Conservation (phyloP, 805 yeast genomes). For the Brettanomyces naardenensis region DNA sequence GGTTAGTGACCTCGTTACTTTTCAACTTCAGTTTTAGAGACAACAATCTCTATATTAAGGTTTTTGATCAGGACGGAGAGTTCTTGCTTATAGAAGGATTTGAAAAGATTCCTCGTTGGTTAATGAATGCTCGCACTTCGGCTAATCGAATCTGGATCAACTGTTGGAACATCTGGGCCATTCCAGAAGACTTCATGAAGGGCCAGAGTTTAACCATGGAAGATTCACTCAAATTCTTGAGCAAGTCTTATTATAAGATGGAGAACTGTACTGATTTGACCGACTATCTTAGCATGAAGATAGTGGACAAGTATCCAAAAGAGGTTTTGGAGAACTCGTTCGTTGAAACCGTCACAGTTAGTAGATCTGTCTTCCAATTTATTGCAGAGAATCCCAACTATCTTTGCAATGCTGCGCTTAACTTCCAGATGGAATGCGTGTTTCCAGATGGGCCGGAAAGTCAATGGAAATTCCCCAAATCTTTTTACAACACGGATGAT, state of each 20-base stretch:
- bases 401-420: constrained; percentile 6
- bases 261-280: constrained; percentile 9
- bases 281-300: constrained; percentile 13
- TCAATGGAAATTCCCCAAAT: neutral
- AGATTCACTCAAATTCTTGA: constrained; percentile 32
- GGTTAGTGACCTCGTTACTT: constrained; percentile 34
- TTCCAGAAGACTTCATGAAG: constrained; percentile 31
- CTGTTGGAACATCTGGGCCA: constrained; percentile 8
- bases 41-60: constrained; percentile 33
- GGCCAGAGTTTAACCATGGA: constrained; percentile 24
- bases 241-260: constrained; percentile 24
- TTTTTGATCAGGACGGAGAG: constrained; percentile 51
- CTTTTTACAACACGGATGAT: neutral
- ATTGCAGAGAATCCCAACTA: constrained; percentile 4
- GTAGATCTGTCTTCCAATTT: constrained; percentile 2
- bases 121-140: constrained; percentile 30
- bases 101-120: constrained; percentile 46
- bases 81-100: constrained; percentile 42
- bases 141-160: constrained; percentile 9
- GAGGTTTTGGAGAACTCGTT: constrained; percentile 21
- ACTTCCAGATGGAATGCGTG: constrained; percentile 1
- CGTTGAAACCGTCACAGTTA: constrained; percentile 3
- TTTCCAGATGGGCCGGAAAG: neutral
- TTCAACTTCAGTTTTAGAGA: constrained; percentile 24
- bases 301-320: constrained; percentile 23